phyloP scores from a whole-genome alignment of 495 filamentous ascomycete species.

The Corynascus novoguineensis region DNA sequence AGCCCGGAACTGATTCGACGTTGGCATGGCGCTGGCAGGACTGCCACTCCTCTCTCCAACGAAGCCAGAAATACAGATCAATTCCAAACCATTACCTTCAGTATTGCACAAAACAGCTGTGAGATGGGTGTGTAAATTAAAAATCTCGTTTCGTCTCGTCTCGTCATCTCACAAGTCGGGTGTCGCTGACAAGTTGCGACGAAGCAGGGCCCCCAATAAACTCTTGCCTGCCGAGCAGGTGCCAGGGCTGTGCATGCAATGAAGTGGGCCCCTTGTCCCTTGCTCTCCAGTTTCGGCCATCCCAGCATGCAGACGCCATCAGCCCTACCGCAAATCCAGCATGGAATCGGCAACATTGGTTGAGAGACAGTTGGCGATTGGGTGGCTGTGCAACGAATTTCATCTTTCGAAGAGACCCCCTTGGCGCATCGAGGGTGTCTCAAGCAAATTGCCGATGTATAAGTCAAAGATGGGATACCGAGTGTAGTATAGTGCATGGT shows the following conservation, averaged over 20 bases:
- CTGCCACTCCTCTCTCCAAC: no score
- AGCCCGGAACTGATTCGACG: no score
- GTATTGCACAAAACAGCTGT: not conserved
- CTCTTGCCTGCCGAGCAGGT: not conserved
- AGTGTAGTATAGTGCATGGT: no score
- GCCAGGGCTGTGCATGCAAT: constrained; percentile 4
- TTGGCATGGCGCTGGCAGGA: not conserved
- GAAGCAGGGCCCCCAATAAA: not conserved
- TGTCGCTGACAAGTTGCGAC: not conserved
- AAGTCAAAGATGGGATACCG: no score
- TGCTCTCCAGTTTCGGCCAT: not conserved
- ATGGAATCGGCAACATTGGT: not conserved
- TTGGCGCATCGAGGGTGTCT: no score
- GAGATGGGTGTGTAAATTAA: not conserved
- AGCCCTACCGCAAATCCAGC: constrained; percentile 1
- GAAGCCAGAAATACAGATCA: not conserved
- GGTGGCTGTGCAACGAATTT: not conserved
- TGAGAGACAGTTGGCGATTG: not conserved
- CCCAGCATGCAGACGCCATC: constrained; percentile 6
- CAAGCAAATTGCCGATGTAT: no score
- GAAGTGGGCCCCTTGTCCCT: constrained; percentile 4
- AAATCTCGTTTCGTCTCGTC: not conserved
- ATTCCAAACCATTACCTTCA: not conserved
- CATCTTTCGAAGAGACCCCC: no score
- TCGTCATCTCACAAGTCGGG: not conserved